Base-by-base conservation (phyloP, 2,329 filamentous ascomycete species). In the Colletotrichum horii region DNA sequence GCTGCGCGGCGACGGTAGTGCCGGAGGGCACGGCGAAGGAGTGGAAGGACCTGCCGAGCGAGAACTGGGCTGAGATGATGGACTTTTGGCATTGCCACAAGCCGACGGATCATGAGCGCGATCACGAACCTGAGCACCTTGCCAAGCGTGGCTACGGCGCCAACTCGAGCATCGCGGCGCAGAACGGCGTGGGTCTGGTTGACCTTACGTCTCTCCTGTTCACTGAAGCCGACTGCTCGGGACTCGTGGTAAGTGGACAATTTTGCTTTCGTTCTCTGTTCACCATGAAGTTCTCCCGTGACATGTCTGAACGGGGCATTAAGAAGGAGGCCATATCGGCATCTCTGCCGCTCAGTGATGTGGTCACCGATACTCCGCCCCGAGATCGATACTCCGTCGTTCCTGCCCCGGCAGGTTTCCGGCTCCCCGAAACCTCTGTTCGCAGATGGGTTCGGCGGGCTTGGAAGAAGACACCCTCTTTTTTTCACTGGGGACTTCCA, bases 1-100 rank as follows among this genome's bases (percentile, higher is more conserved):
- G 78, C 77, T 89, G 88, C 82, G 66, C 77, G 60, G 74, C 81
- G 19, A 75, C 69, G 3, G 75, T 91, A 22, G 84, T 91, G 15
- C 55, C 79, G 1, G 70, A 79, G 4, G 85, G 82, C 9, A 79
- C 67, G 5, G 86, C 91, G 9, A 85, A 83, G 52, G 83, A 85
- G 48, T 99, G 97, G 96, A 98, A 96, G 84, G 96, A 99, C 81
- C 87, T 99, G 22, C 97, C 97, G 0, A 98, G 96, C 81, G 96
- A 98, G 80, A 96, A 98, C 81, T 99, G 97, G 97, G 97, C 97
- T 1, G 97, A 99, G 86, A 98, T 99, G 96, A 99, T 99, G 97
- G 97, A 99, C 83, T 98, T 99, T 79, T 99, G 97, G 97, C 97
- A 99, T 84, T 99, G 97, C 81, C 97, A 99, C 84, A 98, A 98